A percentile compares a stretch with the other conserved stretches of the same genome.
phyloP scores from a whole-genome alignment of 305 asterid species.

The Solanum hybrid region DNA sequence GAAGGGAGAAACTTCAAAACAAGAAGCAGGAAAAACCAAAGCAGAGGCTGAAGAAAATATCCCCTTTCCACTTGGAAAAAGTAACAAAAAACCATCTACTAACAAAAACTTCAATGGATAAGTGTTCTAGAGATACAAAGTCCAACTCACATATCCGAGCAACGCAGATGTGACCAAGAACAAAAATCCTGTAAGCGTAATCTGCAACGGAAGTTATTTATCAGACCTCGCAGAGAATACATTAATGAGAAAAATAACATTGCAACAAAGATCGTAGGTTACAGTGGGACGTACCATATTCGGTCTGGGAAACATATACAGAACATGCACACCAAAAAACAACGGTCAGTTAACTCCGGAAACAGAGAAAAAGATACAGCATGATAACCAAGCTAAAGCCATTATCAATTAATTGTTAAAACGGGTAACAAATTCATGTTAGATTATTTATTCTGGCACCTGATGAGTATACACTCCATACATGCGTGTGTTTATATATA shows the following conservation, averaged over 20 bases:
- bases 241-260: background rate
- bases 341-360: constrained; percentile 13
- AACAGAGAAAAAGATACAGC: background rate
- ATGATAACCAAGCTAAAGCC: background rate
- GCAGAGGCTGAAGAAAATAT: background rate
- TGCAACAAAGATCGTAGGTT: constrained; percentile 9
- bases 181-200: constrained; percentile 77
- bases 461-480: background rate
- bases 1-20: background rate
- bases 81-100: background rate
- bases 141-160: constrained; percentile 76
- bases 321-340: constrained; percentile 25
- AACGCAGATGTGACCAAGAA: constrained; percentile 69
- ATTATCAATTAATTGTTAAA: background rate
- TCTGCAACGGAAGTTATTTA: constrained; percentile 34
- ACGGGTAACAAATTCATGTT: background rate
- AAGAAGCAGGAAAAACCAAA: background rate
- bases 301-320: constrained; percentile 49
- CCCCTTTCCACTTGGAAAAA: background rate
- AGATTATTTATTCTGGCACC: background rate
- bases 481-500: background rate
- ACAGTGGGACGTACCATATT: constrained; percentile 48
- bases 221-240: constrained; percentile 11
- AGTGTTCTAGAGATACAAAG: constrained; percentile 12
- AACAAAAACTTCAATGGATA: background rate